A percentile compares a stretch with the other conserved stretches of the same genome.
phyloP scores from a whole-genome alignment of 2,329 filamentous ascomycete species.

The Fusarium longipes region DNA sequence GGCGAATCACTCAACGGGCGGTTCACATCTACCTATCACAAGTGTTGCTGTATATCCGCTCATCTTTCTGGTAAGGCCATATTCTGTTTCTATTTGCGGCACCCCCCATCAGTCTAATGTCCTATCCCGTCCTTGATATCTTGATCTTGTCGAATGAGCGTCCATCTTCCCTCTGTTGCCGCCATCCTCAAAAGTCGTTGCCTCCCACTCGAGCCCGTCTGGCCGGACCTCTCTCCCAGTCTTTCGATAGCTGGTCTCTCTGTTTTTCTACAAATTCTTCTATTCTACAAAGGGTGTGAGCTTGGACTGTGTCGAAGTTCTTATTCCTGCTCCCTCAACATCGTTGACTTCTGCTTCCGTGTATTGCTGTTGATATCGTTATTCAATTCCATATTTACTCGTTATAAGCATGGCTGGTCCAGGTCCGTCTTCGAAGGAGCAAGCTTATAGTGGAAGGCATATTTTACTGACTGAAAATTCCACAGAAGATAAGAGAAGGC shows the following conservation, averaged over 20 bases:
- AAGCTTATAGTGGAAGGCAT: not conserved
- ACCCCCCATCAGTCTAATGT: constrained; percentile 39
- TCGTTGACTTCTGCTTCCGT: constrained; percentile 20
- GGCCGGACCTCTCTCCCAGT: constrained; percentile 52
- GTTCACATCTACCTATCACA: constrained; percentile 47
- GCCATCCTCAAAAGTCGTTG: constrained; percentile 63
- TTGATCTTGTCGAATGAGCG: constrained; percentile 51
- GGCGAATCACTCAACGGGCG: constrained; percentile 41
- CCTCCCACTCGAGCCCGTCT: constrained; percentile 55
- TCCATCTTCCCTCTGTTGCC: constrained; percentile 44
- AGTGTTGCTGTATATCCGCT: constrained; percentile 32
- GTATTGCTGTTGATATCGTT: constrained; percentile 22
- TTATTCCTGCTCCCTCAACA: constrained; percentile 28
- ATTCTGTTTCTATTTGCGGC: constrained; percentile 42
- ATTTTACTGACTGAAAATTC: constrained; percentile 41
- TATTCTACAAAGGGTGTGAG: constrained; percentile 43
- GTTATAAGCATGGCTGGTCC: constrained; percentile 52
- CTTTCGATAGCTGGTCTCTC: constrained; percentile 68
- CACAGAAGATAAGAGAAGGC: constrained; percentile 66
- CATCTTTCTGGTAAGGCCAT: constrained; percentile 45
- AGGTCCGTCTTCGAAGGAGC: constrained; percentile 50
- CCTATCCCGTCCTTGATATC: constrained; percentile 52
- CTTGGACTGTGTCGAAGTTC: constrained; percentile 46
- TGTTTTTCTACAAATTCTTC: constrained; percentile 53
- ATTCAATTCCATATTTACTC: constrained; percentile 25